These are phyloP conservation scores for Candida sakaeoensis DNA, from an alignment of 805 yeast genomes.

Conservation along the genomic window DNA sequence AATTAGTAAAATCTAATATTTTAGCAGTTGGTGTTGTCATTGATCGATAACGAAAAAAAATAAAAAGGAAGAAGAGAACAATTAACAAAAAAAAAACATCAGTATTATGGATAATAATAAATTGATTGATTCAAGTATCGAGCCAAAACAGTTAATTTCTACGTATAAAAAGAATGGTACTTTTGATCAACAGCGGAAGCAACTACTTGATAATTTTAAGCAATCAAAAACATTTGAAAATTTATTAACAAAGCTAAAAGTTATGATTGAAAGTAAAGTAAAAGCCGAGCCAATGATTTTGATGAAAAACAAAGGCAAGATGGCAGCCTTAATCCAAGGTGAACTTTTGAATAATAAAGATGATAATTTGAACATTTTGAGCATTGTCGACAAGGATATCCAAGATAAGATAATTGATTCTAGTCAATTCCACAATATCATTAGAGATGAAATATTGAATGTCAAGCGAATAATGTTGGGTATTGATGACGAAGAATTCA, in stretches of 20 bases:
- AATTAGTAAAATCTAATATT: neutral
- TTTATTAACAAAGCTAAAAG: constrained; percentile 34
- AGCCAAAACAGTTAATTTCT: constrained; percentile 38
- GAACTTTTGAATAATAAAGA: constrained; percentile 32
- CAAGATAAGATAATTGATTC: constrained; percentile 42
- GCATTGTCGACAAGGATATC: constrained; percentile 42
- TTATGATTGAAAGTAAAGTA: constrained; percentile 45
- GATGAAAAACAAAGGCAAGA: constrained; percentile 46
- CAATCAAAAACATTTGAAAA: constrained; percentile 38
- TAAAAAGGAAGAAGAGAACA: neutral
- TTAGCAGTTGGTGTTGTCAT: neutral
- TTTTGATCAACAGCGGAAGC: constrained; percentile 44
- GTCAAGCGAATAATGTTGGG: constrained; percentile 30
- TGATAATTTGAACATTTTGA: constrained; percentile 18
- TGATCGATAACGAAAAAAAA: neutral
- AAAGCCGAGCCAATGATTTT: constrained; percentile 46
- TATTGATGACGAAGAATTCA: constrained; percentile 36
- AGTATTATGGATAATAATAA: neutral
- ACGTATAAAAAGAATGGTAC: constrained; percentile 47
- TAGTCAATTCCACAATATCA: constrained; percentile 33
- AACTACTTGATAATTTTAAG: constrained; percentile 41
- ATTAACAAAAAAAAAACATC: too few species aligned
- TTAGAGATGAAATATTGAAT: constrained; percentile 31
- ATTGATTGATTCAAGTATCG: constrained; percentile 10
- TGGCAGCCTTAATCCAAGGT: constrained; percentile 52